Evolutionary conservation across 495 filamentous ascomycete genomes (phyloP).

Genomic region (Trichocladium uniseriatum): DNA sequence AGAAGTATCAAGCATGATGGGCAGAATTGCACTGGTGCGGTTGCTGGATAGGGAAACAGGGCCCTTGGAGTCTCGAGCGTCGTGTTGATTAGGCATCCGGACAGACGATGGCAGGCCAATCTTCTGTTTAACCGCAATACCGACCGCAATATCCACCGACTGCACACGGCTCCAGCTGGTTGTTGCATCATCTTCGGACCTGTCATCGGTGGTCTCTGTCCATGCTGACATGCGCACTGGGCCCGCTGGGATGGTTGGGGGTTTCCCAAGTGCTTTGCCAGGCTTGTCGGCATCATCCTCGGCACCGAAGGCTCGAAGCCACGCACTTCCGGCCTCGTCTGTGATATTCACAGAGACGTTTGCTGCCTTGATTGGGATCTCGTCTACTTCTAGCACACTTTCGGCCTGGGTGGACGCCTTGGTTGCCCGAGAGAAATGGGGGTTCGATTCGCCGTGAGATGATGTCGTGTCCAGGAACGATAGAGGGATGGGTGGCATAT

Average conservation of each 20-base stretch:
- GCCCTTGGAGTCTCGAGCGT: not conserved
- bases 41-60: not conserved
- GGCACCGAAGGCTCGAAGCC: slow-evolving; percentile 31
- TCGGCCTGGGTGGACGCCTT: slow-evolving; percentile 28
- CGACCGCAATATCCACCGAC: slow-evolving; percentile 33
- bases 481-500: slow-evolving; percentile 31
- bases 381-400: slow-evolving; percentile 33
- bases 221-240: slow-evolving; percentile 21
- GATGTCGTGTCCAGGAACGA: slow-evolving; percentile 18
- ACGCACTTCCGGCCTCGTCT: slow-evolving; percentile 30
- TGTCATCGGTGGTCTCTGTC: slow-evolving; percentile 24
- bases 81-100: slow-evolving; percentile 16
- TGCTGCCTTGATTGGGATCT: slow-evolving; percentile 20
- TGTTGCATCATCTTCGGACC: slow-evolving; percentile 27
- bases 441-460: slow-evolving; percentile 10
- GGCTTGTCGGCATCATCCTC: slow-evolving; percentile 9
- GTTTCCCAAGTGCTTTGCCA: slow-evolving; percentile 31
- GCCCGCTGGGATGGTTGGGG: slow-evolving; percentile 24
- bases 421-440: slow-evolving; percentile 25
- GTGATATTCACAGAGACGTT: slow-evolving; percentile 18
- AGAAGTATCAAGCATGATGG: slow-evolving; percentile 29
- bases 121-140: slow-evolving; percentile 23
- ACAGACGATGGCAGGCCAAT: slow-evolving; percentile 29
- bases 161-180: slow-evolving; percentile 34
- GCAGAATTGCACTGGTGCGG: slow-evolving; percentile 18